phyloP scores from a whole-genome alignment of 345 rosid genomes.

The Punica granatum region DNA sequence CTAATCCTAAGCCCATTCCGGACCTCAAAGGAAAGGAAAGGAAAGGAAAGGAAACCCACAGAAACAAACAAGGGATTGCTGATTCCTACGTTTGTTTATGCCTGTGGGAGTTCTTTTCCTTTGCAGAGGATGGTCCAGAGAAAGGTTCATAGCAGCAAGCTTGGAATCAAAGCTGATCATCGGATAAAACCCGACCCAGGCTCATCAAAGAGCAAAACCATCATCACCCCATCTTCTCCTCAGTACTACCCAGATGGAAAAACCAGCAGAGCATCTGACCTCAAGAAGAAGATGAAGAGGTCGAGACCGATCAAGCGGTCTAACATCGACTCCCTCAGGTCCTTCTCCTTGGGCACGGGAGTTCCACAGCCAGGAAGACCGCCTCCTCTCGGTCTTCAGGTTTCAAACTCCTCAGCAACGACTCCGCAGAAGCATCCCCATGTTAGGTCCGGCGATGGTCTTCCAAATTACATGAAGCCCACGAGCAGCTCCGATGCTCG shows the following conservation, averaged over 20 bases:
- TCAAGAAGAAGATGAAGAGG: conserved; percentile 75
- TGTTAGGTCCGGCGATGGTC: conserved; percentile 20
- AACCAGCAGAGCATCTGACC: conserved; percentile 46
- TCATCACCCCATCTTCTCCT: conserved; percentile 35
- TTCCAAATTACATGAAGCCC: conserved; percentile 86
- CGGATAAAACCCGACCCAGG: conserved; percentile 14
- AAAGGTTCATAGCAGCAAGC: conserved; percentile 35
- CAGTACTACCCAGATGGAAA: conserved; percentile 44
- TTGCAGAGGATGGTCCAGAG: conserved; percentile 68
- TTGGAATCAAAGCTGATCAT: conserved; percentile 46
- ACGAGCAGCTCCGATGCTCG: conserved; percentile 82
- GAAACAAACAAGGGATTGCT: background rate
- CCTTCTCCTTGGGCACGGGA: conserved; percentile 26
- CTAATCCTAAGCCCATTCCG: background rate
- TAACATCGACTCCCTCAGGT: conserved; percentile 26
- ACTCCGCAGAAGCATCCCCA: conserved; percentile 31
- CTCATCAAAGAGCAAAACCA: conserved; percentile 29
- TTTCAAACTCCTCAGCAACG: conserved; percentile 11
- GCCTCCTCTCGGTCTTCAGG: conserved; percentile 22
- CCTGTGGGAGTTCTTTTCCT: conserved; percentile 18
- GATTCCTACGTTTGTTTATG: conserved; percentile 9
- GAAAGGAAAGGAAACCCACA: background rate
- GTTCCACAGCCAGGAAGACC: conserved; percentile 42
- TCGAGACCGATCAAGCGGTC: conserved; percentile 51
- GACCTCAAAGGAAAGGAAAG: background rate